A percentile compares a stretch with the other conserved stretches of the same genome.
Evolutionary conservation across 768 basidiomycete species (phyloP).

Genomic region (Tulasnella sp.): DNA sequence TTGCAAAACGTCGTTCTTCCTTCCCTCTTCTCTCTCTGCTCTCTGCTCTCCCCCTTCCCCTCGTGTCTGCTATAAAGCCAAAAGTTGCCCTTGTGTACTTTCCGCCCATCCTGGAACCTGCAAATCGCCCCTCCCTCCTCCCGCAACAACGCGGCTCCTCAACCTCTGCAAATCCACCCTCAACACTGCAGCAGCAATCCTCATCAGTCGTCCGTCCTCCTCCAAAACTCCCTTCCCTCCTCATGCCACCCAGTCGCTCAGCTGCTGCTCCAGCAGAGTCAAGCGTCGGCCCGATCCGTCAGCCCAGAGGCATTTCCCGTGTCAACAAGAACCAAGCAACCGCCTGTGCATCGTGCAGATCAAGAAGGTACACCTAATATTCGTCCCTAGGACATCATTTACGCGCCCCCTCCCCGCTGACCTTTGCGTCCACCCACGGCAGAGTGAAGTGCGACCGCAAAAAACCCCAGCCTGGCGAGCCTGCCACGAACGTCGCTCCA

Average conservation of each 20-base stretch:
- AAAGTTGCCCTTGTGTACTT: background rate
- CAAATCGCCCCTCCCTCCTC: background rate
- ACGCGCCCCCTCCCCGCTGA: background rate
- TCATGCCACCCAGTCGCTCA: constrained; percentile 30
- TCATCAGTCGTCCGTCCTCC: background rate
- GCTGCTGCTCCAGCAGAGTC: background rate
- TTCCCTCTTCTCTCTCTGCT: background rate
- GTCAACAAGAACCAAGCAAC: constrained; percentile 80
- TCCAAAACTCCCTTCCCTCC: background rate
- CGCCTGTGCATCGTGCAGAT: constrained; percentile 91
- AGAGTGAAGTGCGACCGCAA: constrained; percentile 94
- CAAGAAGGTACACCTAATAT: constrained; percentile 59
- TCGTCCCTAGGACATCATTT: background rate
- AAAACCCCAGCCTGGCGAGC: constrained; percentile 54
- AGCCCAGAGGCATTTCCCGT: constrained; percentile 49
- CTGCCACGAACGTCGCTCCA: constrained; percentile 44
- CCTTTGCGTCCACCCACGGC: constrained; percentile 9
- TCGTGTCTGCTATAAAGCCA: background rate
- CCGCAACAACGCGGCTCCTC: background rate
- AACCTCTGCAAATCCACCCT: background rate
- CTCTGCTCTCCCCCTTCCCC: background rate
- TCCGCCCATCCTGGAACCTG: background rate
- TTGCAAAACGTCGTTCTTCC: background rate
- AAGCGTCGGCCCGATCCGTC: background rate
- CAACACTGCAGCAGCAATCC: background rate